A percentile compares a stretch with the other conserved stretches of the same genome.
These are phyloP conservation scores for Xylaria nigripes DNA, from an alignment of 495 filamentous ascomycete species.

Conservation along the genomic window DNA sequence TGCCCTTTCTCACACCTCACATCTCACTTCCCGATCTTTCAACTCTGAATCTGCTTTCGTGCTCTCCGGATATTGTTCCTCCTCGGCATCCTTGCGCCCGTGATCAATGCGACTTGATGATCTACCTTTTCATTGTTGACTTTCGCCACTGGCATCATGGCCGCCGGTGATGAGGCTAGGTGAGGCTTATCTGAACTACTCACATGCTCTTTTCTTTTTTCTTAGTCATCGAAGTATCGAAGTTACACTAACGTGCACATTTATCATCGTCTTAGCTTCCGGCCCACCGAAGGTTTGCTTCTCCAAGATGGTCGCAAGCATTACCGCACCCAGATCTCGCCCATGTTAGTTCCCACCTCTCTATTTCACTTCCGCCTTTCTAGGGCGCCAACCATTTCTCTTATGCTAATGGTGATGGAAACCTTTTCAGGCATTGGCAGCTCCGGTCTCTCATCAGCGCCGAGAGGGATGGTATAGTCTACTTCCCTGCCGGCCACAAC, in stretches of 20 bases:
- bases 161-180: constrained; percentile 42
- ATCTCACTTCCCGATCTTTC: not conserved
- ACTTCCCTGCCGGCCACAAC: constrained; percentile 63
- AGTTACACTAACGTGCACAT: constrained; percentile 4
- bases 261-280: constrained; percentile 23
- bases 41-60: constrained; percentile 1
- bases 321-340: constrained; percentile 66
- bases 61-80: not conserved
- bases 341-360: constrained; percentile 47
- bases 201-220: not conserved
- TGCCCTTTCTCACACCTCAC: not conserved
- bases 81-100: constrained; percentile 1
- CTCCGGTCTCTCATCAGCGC: constrained; percentile 84
- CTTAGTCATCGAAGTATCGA: not conserved
- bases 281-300: constrained; percentile 48
- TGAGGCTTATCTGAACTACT: constrained; percentile 24
- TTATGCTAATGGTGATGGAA: constrained; percentile 4
- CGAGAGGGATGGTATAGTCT: constrained; percentile 65
- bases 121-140: constrained; percentile 15
- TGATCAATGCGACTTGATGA: constrained; percentile 30
- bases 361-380: constrained; percentile 12
- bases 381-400: not conserved
- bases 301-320: constrained; percentile 61
- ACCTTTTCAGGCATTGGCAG: constrained; percentile 67
- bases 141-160: constrained; percentile 37